Evolutionary conservation across 768 basidiomycete genomes (phyloP), one percentile per base, ranked within the genome.

Genomic region (Rhodotorula taiwanensis): DNA sequence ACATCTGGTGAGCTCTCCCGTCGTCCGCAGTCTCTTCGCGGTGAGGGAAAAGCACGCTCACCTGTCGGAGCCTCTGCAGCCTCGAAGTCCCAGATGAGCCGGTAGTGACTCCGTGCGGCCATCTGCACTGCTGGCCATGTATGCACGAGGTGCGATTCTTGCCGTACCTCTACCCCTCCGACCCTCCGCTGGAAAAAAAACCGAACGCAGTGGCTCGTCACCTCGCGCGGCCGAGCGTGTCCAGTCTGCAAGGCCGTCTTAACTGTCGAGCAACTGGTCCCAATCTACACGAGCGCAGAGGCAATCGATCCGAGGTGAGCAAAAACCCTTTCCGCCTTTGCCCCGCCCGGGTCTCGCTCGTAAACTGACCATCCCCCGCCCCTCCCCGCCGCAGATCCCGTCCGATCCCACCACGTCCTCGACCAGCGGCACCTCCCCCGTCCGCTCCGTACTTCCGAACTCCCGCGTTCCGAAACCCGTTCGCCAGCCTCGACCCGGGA

Each of bases 171-270:
- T 15, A n/a, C n/a, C n/a, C n/a, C n/a, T n/a, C n/a, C n/a, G n/a
- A n/a, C n/a, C n/a, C n/a, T n/a, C n/a, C n/a, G n/a, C n/a, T n/a
- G n/a, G n/a, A n/a, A n/a, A n/a, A n/a, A n/a, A n/a, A n/a, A n/a
- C n/a, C n/a, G n/a, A n/a, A n/a, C 20, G 23, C 33, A 57, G 56
- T 64, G 62, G 62, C 62, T 64, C 39, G 56, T 64, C n/a, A 52
- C 45, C 14, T 58, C 62, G 27, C 20, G 6, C 34, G 56, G 52
- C 5, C 27, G 56, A 9, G 57, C 62, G 0, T 64, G 62, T 43
- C 62, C 62, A 0, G 52, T 48, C 20, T 64, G 62, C 39, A 64
- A 64, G 31, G 36, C 62, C 25, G 4, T 45, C 0, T n/a, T 64
- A 11, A 42, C 44, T 2, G 56, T 58, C 16, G 62, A 58, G 6